Evolutionary conservation across 176 grass and related monocot species (phyloP).

Genomic region (Hordeum marinum): DNA sequence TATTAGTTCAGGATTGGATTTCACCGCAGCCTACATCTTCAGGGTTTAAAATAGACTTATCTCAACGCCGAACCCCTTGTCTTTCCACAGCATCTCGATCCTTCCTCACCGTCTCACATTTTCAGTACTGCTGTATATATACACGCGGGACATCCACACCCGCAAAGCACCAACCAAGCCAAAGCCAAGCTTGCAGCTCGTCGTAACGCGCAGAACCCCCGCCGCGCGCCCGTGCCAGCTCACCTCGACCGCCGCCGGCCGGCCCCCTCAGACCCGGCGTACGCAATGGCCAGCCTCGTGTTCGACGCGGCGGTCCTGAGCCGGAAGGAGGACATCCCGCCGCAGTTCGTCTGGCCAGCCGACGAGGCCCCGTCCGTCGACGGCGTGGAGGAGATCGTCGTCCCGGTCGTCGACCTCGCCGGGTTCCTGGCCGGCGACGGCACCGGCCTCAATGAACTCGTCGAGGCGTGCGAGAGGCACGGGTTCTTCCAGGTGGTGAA

Average conservation of each 20-base stretch:
- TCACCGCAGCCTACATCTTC: too few relatives aligned
- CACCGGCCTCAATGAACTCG: constrained; percentile 1
- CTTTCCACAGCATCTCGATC: too few relatives aligned
- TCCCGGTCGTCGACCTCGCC: constrained; percentile 64
- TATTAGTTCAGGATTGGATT: too few relatives aligned
- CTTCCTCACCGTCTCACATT: too few relatives aligned
- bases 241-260: neutral
- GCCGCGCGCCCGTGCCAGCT: too few relatives aligned
- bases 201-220: neutral
- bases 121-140: neutral
- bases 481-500: constrained; percentile 84
- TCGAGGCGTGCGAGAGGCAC: constrained; percentile 55
- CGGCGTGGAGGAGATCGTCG: constrained; percentile 37
- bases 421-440: constrained; percentile 15
- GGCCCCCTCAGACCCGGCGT: neutral
- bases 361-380: constrained; percentile 41
- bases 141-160: neutral
- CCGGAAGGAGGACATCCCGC: constrained; percentile 41
- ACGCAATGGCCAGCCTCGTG: neutral
- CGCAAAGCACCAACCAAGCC: neutral
- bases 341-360: constrained; percentile 77
- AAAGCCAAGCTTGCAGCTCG: neutral
- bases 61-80: too few relatives aligned
- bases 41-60: too few relatives aligned
- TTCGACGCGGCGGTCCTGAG: constrained; percentile 21